phyloP scores from a whole-genome alignment of 1,284 basidiomycete genomes.

The Cryptococcus floricola region DNA sequence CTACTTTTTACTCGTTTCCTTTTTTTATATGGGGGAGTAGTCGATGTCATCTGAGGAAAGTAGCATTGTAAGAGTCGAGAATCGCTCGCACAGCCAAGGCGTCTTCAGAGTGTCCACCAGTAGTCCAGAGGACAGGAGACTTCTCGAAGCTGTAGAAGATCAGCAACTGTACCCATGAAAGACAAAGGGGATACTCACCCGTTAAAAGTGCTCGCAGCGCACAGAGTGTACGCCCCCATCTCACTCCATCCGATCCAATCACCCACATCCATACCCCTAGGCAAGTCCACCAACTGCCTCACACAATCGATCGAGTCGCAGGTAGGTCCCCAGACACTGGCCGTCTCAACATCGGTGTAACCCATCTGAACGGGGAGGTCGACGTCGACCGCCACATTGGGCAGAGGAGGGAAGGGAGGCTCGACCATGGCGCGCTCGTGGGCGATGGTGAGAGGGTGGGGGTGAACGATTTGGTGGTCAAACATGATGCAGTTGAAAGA shows the following conservation, averaged over 20 bases:
- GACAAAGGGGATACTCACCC: slow-evolving; percentile 52
- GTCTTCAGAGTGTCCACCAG: slow-evolving; percentile 32
- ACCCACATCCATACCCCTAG: slow-evolving; percentile 65
- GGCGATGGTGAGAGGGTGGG: slow-evolving; percentile 65
- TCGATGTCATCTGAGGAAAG: slow-evolving; percentile 39
- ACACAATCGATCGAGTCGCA: slow-evolving; percentile 91
- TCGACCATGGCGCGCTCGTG: slow-evolving; percentile 31
- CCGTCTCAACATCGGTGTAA: slow-evolving; percentile 50
- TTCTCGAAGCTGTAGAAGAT: slow-evolving; percentile 28
- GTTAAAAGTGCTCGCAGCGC: slow-evolving; percentile 84
- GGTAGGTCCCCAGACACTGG: slow-evolving; percentile 61
- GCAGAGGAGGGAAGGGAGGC: slow-evolving; percentile 47
- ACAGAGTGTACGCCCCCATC: slow-evolving; percentile 93
- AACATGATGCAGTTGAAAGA: slow-evolving; percentile 97
- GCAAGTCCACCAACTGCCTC: slow-evolving; percentile 60
- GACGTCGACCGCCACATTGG: slow-evolving; percentile 44
- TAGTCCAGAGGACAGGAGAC: slow-evolving; percentile 45
- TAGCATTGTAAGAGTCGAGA: slow-evolving; percentile 29
- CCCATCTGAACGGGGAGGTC: slow-evolving; percentile 49
- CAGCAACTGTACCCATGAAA: background rate
- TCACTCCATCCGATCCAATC: slow-evolving; percentile 89
- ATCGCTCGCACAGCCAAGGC: slow-evolving; percentile 32
- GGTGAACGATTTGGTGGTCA: slow-evolving; percentile 83
- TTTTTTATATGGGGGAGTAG: slow-evolving; percentile 26
- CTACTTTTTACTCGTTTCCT: background rate